A percentile compares a stretch with the other conserved stretches of the same genome.
phyloP scores from a whole-genome alignment of 2,329 filamentous ascomycete species.

The Alternaria burnsii region DNA sequence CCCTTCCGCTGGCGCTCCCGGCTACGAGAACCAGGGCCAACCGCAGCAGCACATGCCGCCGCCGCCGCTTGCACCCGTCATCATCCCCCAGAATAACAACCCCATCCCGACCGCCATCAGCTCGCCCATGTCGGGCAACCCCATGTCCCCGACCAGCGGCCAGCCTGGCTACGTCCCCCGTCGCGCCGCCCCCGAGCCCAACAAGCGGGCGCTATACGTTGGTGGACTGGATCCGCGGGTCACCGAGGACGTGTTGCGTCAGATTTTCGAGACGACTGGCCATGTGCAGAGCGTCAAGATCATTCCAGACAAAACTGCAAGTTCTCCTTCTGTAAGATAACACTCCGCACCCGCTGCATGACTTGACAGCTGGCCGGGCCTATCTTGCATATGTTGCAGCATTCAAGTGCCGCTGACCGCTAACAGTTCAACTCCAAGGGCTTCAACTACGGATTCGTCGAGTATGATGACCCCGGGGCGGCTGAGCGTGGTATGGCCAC shows the following conservation, averaged over 20 bases:
- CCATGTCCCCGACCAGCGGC: conserved; percentile 86
- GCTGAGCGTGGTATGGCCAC: conserved; percentile 98
- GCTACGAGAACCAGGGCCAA: conserved; percentile 75
- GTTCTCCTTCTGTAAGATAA: conserved; percentile 54
- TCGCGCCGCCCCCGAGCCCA: conserved; percentile 94
- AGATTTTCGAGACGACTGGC: conserved; percentile 98
- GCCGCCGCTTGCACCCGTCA: conserved; percentile 81
- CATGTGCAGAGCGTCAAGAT: conserved; percentile 99
- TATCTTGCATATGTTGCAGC: conserved; percentile 19
- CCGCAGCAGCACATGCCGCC: conserved; percentile 84
- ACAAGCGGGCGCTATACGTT: conserved; percentile 97
- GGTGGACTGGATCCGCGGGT: conserved; percentile 94
- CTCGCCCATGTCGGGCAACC: conserved; percentile 79
- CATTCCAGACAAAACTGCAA: conserved; percentile 98
- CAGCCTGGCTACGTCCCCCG: conserved; percentile 75
- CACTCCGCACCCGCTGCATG: conserved; percentile 20
- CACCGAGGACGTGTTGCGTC: conserved; percentile 93
- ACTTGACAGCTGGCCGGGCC: conserved; percentile 20
- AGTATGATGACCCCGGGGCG: conserved; percentile 96
- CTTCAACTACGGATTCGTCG: conserved; percentile 98
- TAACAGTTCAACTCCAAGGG: conserved; percentile 68
- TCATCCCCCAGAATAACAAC: conserved; percentile 95
- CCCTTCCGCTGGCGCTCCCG: conserved; percentile 74
- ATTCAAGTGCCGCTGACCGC: conserved; percentile 20
- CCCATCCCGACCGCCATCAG: conserved; percentile 92